phyloP scores from a whole-genome alignment of 768 basidiomycete species.

The Mycena sanguinolenta region DNA sequence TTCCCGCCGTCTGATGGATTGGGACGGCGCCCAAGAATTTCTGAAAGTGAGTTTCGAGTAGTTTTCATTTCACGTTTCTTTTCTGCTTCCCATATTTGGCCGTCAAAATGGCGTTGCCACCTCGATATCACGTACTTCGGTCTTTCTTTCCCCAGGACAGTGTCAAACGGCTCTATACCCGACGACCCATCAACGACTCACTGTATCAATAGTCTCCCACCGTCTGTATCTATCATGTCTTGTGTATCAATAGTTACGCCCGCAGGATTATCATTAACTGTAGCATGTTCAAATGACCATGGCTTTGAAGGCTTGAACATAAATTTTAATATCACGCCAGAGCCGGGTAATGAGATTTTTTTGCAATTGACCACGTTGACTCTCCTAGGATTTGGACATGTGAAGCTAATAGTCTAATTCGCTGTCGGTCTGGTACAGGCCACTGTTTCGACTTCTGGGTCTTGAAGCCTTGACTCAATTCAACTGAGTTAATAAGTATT shows the following conservation, averaged over 20 bases:
- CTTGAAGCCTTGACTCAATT: too few relatives aligned
- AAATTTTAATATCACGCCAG: too few relatives aligned
- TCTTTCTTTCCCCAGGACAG: background rate
- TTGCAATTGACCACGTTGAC: background rate
- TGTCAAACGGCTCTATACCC: background rate
- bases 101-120: slow-evolving; percentile 34
- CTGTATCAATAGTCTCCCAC: slow-evolving; percentile 25
- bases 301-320: background rate
- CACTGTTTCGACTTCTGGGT: too few relatives aligned
- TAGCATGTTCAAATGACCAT: background rate
- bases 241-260: slow-evolving; percentile 32
- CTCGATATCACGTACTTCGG: slow-evolving; percentile 1
- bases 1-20: slow-evolving; percentile 39
- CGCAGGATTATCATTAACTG: slow-evolving; percentile 15
- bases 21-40: slow-evolving; percentile 20
- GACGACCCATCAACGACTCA: background rate
- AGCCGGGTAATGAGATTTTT: background rate
- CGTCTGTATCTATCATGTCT: slow-evolving; percentile 22
- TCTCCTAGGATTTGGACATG: too few relatives aligned
- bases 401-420: background rate
- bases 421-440: too few relatives aligned
- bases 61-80: background rate
- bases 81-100: slow-evolving; percentile 24
- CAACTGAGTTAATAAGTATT: too few relatives aligned
- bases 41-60: slow-evolving; percentile 34